Evolutionary conservation across 2,329 filamentous ascomycete genomes (phyloP), one percentile per base, ranked within the genome.

Genomic region (Cladophialophora immunda): DNA sequence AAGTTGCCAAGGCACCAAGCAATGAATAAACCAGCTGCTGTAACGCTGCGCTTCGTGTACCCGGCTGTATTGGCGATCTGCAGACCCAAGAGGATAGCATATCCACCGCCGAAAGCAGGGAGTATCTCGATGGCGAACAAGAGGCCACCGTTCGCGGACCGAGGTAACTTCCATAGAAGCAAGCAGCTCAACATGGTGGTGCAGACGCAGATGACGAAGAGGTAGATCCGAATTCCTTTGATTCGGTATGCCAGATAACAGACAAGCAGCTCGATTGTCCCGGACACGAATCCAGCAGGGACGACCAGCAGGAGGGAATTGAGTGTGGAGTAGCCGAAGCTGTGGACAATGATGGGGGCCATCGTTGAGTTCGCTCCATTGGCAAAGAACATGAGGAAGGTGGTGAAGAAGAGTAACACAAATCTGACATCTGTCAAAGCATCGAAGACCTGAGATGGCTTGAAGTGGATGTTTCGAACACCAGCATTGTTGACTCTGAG

Each of bases 341-440:
- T 91, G 0, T 84, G 87, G 1, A 92, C 89, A 65, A 92, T 92
- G 1, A 92, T 79, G 0, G 89, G 89, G 0, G 89, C 89, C 73
- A 92, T 91, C 1, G 89, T 89, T 32, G 84, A 86, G 15, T 91
- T 86, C 8, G 89, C 89, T 13, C 89, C 89, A 73, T 92, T 92
- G 66, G 91, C 85, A 0, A 88, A 90, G 72, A 91, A 82, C 68
- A 87, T 88, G 0, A 88, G 85, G 1, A 86, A 87, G 88, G 91
- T 90, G 82, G 90, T 91, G 25, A 90, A 71, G 11, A 83, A 83
- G 1, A 91, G 78, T 1, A 91, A 81, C 81, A 86, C 90, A 36
- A 89, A 78, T 73, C 90, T 90, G 59, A 85, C 67, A 70, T 91
- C 89, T 1, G 84, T 69, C 0, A 87, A 22, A 0, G 84, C 83